Conservation (phyloP, 2,329 filamentous ascomycete species). For the Fusarium mexicanum region DNA sequence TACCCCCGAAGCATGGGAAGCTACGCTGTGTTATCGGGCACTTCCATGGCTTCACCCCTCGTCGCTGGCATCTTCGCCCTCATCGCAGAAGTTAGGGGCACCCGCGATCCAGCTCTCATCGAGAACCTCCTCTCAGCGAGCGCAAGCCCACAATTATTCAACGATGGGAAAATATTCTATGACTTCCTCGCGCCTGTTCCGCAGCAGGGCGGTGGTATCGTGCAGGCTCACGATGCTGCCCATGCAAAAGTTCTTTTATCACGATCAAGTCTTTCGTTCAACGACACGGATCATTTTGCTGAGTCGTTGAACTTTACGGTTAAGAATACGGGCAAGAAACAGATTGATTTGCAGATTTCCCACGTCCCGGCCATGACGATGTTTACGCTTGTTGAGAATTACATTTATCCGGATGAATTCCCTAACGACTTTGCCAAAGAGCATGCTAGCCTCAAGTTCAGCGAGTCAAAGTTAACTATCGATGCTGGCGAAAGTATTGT, state of each 20-base stretch:
- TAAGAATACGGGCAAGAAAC: constrained; percentile 60
- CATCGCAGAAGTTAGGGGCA: constrained; percentile 61
- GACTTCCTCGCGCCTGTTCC: constrained; percentile 61
- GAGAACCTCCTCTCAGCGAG: constrained; percentile 61
- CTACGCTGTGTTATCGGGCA: constrained; percentile 65
- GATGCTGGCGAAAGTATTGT: constrained; percentile 54
- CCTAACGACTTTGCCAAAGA: constrained; percentile 56
- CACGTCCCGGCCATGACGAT: constrained; percentile 62
- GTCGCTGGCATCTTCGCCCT: constrained; percentile 65
- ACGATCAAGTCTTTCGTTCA: constrained; percentile 68
- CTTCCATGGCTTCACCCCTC: constrained; percentile 69
- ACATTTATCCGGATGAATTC: constrained; percentile 53
- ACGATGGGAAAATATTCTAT: constrained; percentile 52
- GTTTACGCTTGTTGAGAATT: constrained; percentile 56
- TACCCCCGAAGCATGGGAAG: constrained; percentile 57
- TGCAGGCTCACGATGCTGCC: constrained; percentile 69
- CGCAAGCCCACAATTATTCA: constrained; percentile 60
- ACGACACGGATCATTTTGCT: constrained; percentile 68
- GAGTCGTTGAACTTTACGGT: constrained; percentile 62
- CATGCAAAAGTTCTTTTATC: constrained; percentile 63
- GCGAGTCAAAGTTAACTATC: constrained; percentile 55
- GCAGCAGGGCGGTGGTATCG: constrained; percentile 69
- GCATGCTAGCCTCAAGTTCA: constrained; percentile 56
- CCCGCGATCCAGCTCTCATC: constrained; percentile 59
- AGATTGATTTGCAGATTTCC: constrained; percentile 62